Evolutionary conservation across 169 alveolate genomes (phyloP), one percentile per base, ranked within the genome.

Genomic region (Plasmodium fragile): DNA sequence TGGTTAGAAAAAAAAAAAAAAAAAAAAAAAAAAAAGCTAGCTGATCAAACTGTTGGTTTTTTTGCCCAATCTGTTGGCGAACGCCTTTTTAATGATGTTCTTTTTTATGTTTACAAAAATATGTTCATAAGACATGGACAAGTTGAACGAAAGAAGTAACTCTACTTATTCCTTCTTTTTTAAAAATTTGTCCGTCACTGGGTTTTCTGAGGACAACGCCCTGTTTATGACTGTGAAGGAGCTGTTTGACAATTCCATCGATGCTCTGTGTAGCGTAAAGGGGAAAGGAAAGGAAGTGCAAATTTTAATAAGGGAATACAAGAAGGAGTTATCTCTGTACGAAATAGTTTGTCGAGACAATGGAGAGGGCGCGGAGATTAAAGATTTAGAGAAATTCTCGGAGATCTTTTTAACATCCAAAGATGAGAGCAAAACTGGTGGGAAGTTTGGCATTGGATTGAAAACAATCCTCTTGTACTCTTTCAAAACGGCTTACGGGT

Each of bases 171-270:
- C 94, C 32, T 91, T 91, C 52, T 91, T 91, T 81, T 91, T 34
- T 49, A 79, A 91, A 91, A 91, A 91, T 49, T 80, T 91, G 53
- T 65, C 94, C 7, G 94, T 91, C 36, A 81, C 94, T n/a, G 94
- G 94, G 0, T 91, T 91, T 91, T 81, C 73, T 80, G 94, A 91
- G 55, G 94, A 91, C n/a, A 91, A 91, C 49, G 91, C 92, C 39
- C 79, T 91, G 34, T 91, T 91, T 80, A 91, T 91, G 94, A 91
- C 94, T 30, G 94, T 91, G 32, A 91, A 91, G 79, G 94, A 91
- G 73, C 82, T 91, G 52, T 91, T 91, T 81, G 94, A 91, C 52
- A 91, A 91, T 70, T 91, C 94, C 8, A 71, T 91, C 39, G 94
- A 91, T 91, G 92, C 94, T 0, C 36, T 91, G 43, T 41, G 53